phyloP scores from a whole-genome alignment of 1,284 basidiomycete genomes.

The Moniliella sp. region DNA sequence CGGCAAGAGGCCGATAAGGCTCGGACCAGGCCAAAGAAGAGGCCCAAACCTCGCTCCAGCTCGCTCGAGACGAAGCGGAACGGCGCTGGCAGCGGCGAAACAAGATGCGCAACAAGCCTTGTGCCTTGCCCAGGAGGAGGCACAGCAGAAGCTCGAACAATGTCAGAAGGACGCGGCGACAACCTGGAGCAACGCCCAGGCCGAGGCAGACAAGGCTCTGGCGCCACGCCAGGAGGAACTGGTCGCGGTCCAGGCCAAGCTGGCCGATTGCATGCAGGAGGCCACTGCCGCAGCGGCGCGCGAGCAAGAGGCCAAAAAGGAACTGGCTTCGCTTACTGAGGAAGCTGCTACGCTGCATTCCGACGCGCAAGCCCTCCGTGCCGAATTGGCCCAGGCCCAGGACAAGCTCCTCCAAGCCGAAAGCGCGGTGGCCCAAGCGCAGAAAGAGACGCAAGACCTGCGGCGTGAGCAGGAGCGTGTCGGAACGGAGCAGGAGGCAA shows the following conservation, averaged over 20 bases:
- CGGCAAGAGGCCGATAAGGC: constrained; percentile 1
- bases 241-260: too few relatives aligned
- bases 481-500: not conserved
- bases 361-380: not conserved
- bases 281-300: too few relatives aligned
- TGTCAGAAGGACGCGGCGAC: constrained; percentile 3
- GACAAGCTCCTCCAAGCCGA: not conserved
- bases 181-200: not conserved
- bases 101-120: not conserved
- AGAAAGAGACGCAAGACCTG: not conserved
- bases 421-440: not conserved
- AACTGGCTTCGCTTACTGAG: constrained; percentile 1
- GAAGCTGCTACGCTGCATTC: not conserved
- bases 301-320: constrained; percentile 1
- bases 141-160: constrained; percentile 1
- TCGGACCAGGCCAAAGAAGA: constrained; percentile 2
- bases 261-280: too few relatives aligned
- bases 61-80: not conserved
- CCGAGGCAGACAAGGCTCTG: constrained; percentile 6
- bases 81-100: not conserved
- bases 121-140: not conserved
- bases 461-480: not conserved
- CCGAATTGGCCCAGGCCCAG: not conserved
- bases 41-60: too few relatives aligned
- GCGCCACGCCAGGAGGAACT: constrained; percentile 3